Evolutionary conservation across 495 filamentous ascomycete genomes (phyloP).

Genomic region (Tuber indicum): DNA sequence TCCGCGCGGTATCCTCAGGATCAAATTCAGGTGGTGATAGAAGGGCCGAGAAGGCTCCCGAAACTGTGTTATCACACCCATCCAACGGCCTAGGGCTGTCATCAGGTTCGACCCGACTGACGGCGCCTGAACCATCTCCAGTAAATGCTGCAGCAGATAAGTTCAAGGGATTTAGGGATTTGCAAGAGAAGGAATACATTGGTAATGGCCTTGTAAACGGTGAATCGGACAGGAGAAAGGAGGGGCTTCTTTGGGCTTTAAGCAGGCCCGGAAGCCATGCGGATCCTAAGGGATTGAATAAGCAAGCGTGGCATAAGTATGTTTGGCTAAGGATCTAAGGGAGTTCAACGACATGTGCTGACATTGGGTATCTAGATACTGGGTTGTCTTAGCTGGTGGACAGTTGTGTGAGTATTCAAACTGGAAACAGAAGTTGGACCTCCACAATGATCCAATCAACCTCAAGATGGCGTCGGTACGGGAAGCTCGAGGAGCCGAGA

Average conservation of each 20-base stretch:
- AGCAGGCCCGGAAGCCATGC: slow-evolving; percentile 90
- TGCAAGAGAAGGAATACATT: slow-evolving; percentile 70
- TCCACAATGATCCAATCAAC: slow-evolving; percentile 98
- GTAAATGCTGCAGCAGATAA: slow-evolving; percentile 48
- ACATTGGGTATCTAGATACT: slow-evolving; percentile 59
- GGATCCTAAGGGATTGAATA: slow-evolving; percentile 89
- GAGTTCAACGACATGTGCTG: slow-evolving; percentile 5
- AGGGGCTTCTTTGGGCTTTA: slow-evolving; percentile 89
- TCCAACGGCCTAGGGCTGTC: slow-evolving; percentile 24
- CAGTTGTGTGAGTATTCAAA: slow-evolving; percentile 97
- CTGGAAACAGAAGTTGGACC: slow-evolving; percentile 94
- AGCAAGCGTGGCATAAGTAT: slow-evolving; percentile 99
- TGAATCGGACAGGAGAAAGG: slow-evolving; percentile 62
- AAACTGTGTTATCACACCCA: slow-evolving; percentile 39
- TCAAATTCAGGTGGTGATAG: slow-evolving; percentile 25
- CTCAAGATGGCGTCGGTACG: slow-evolving; percentile 93
- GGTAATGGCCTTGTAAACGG: slow-evolving; percentile 45
- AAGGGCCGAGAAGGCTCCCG: slow-evolving; percentile 1
- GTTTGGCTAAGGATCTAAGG: slow-evolving; percentile 41
- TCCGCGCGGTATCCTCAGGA: slow-evolving; percentile 38
- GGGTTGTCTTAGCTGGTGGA: slow-evolving; percentile 95
- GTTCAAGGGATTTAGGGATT: slow-evolving; percentile 81
- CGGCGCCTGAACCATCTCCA: slow-evolving; percentile 32
- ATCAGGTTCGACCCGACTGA: slow-evolving; percentile 43
- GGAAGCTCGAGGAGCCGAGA: slow-evolving; percentile 86